These are phyloP conservation scores for Xylariaceae sp. DNA, from an alignment of 2,329 filamentous ascomycete species.

Conservation along the genomic window DNA sequence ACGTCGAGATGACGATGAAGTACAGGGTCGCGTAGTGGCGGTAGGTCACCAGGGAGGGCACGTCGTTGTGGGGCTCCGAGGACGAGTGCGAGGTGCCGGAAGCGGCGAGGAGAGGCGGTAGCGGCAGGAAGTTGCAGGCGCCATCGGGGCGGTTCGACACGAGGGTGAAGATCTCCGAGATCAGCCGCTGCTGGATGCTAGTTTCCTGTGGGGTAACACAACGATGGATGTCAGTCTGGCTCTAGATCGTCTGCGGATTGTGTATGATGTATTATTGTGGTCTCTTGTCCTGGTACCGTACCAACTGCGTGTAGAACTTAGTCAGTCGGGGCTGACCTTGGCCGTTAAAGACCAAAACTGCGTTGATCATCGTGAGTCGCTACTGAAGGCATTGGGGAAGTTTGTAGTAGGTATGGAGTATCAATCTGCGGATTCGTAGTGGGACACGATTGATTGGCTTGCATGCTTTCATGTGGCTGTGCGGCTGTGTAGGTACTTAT, in stretches of 20 bases:
- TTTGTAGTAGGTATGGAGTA: no score
- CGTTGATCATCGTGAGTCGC: slow-evolving; percentile 81
- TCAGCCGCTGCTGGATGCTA: slow-evolving; percentile 92
- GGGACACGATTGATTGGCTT: neutral
- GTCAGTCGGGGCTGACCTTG: slow-evolving; percentile 94
- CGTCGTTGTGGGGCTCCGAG: slow-evolving; percentile 77
- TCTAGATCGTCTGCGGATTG: neutral
- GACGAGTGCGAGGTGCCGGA: slow-evolving; percentile 66
- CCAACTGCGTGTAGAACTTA: slow-evolving; percentile 98
- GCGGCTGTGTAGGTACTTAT: neutral
- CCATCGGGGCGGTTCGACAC: slow-evolving; percentile 90
- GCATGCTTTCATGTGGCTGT: neutral
- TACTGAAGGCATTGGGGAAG: neutral
- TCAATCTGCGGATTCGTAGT: neutral
- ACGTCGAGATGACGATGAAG: slow-evolving; percentile 97
- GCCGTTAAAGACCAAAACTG: slow-evolving; percentile 98
- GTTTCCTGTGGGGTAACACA: slow-evolving; percentile 70
- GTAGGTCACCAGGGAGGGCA: slow-evolving; percentile 94
- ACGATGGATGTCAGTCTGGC: neutral
- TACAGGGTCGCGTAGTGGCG: slow-evolving; percentile 97
- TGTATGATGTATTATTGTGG: slow-evolving; percentile 7
- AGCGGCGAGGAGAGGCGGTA: slow-evolving; percentile 66
- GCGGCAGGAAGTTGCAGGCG: slow-evolving; percentile 94
- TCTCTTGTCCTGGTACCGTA: slow-evolving; percentile 42
- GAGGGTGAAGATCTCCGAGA: slow-evolving; percentile 95